Conservation (phyloP, 306 rosid genomes). For the Biancaea sappan region DNA sequence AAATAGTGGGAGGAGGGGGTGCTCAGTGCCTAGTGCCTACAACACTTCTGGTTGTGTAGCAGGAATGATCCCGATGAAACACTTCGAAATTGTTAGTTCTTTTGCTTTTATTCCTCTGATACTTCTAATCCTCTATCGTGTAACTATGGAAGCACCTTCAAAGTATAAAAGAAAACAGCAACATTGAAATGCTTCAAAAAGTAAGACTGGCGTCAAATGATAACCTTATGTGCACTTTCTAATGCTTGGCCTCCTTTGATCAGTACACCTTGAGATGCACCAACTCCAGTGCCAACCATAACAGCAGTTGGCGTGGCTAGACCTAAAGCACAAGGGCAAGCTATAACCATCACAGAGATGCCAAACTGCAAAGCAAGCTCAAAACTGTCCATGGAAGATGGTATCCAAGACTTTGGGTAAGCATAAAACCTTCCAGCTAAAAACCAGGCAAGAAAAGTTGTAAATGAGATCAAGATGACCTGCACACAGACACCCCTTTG, state of each 20-base stretch:
- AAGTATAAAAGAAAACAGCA: background rate
- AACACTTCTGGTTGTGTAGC: background rate
- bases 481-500: conserved; percentile 36
- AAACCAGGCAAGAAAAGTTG: conserved; percentile 84
- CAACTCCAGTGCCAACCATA: conserved; percentile 97
- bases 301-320: conserved; percentile 94
- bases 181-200: conserved; percentile 17
- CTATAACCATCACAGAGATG: conserved; percentile 93
- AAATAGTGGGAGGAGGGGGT: background rate
- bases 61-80: background rate
- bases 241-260: conserved; percentile 95
- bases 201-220: conserved; percentile 21
- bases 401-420: conserved; percentile 82
- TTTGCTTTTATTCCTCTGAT: conserved; percentile 5
- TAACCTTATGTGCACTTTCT: conserved; percentile 86
- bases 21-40: background rate
- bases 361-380: conserved; percentile 96
- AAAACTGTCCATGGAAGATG: conserved; percentile 80
- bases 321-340: conserved; percentile 97
- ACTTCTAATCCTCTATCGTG: background rate
- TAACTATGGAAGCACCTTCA: background rate
- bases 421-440: conserved; percentile 68
- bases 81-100: background rate
- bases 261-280: conserved; percentile 89
- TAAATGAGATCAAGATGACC: conserved; percentile 71